Evolutionary conservation across 2,329 filamentous ascomycete genomes (phyloP).

Genomic region (Onygenales sp.): DNA sequence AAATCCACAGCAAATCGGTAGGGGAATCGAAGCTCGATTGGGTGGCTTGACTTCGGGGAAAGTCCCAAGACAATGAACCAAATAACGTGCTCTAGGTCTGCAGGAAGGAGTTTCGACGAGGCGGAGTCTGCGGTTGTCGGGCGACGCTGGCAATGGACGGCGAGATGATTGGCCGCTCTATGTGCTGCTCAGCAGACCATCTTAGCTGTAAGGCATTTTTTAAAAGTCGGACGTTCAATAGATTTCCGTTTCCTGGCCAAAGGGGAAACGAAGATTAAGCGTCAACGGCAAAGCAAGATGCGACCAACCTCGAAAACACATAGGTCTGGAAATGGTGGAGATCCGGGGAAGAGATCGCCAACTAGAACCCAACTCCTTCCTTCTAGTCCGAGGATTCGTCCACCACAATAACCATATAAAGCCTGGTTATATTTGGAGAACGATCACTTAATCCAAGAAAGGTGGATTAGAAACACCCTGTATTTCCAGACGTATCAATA

Average conservation of each 20-base stretch:
- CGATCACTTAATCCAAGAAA: not conserved
- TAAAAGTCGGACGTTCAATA: not conserved
- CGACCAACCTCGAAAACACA: not conserved
- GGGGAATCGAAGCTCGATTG: constrained; percentile 8
- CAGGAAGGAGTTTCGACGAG: constrained; percentile 3
- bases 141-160: constrained; percentile 5
- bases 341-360: not conserved
- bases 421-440: not conserved
- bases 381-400: not conserved
- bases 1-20: constrained; percentile 2
- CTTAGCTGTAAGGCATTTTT: not conserved
- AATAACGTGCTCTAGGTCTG: not conserved
- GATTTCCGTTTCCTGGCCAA: not conserved
- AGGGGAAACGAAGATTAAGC: not conserved
- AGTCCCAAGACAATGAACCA: constrained; percentile 2
- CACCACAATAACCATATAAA: not conserved
- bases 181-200: not conserved
- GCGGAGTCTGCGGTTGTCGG: not conserved
- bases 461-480: not conserved
- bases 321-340: not conserved
- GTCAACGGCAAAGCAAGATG: not conserved
- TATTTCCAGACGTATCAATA: not conserved
- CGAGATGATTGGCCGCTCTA: constrained; percentile 8
- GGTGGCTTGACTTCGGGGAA: constrained; percentile 9
- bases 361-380: not conserved